Evolutionary conservation across 108 stramenopile species (phyloP), one percentile per base, ranked within the genome.

Genomic region (Skeletonema grethae): DNA sequence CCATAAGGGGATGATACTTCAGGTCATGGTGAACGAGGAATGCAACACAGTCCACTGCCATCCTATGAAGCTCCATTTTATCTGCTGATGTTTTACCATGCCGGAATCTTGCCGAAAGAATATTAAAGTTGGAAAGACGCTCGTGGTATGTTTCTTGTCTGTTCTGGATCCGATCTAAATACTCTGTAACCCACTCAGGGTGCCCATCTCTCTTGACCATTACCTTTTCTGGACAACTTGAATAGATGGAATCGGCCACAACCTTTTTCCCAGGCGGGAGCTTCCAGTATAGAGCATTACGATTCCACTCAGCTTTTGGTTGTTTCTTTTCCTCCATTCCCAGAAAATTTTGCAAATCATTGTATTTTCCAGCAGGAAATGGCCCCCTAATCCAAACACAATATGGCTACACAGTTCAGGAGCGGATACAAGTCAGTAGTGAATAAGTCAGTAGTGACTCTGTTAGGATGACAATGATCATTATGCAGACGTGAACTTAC

Each of bases 61-160:
- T 48, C 12, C 46, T 48, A 18, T 18, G 46, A 16, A 48, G 46
- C 18, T 48, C 1, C 46, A 48, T 48, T 48, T 20, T 48, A 0
- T 48, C 18, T 48, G 18, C 12, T 48, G 46, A 16, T 48, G 46
- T 20, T 48, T 48, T 48, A 2, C 46, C 46, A 16, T 48, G 46
- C 0, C 46, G 46, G 46, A 48, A 48, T 48, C 5, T 48, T 0
- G 16, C 0, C 20, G 46, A 48, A 0, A 48, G 18, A 18, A 48
- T 48, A 48, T 20, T 48, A 12, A 48, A 48, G 46, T 48, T 48
- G 46, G 46, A 48, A 18, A 48, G 46, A 48, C 46, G 46, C 20
- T 48, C 46, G 20, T 48, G 46, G 46, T 48, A 48, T 48, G 46
- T 48, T 2, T 48, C 46, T 48, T 48, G 46, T 18, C 46, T 48